Base-by-base conservation (phyloP, 140 eudicot genomes). In the Cichorium intybus region DNA sequence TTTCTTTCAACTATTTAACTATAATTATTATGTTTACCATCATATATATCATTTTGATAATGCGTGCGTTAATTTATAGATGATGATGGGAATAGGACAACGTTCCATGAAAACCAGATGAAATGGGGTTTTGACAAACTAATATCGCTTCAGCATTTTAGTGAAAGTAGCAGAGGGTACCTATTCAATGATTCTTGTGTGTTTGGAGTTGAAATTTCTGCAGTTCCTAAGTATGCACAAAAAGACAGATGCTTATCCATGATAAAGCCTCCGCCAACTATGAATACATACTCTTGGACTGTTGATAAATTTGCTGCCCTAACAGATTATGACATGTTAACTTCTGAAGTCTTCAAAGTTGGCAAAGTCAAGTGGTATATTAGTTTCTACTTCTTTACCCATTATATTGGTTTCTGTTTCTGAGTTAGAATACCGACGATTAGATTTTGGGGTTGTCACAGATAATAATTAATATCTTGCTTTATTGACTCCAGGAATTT, bases 201-300 rank as follows among this genome's bases (percentile, higher is more conserved):
- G 4, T 52, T 84, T 74, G 86, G 86, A 20, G 84, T 64, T 4
- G 90, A 84, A 75, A 63, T 77, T 65, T 33, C 77, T 39, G 51
- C 48, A 1, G 56, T 46, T 59, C 43, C 70, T 5, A 20, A 39
- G 48, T 66, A 31, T 68, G 15, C 53, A 8, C 4, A 41, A 59
- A 15, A 47, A 26, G 65, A 79, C 24, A 26, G 27, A 21, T 54
- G 72, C 20, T 41, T 72, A 6, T 11, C 27, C 4, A 45, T 77
- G 56, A 33, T 69, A 16, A 61, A 66, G 26, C 79, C 59, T 14
- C 77, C 74, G 11, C 10, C 33, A 17, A 3, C 52, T 22, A 23
- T 14, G 39, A 65, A 69, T 23, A 55, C 26, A 7, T 14, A 49
- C 74, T 62, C 80, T 11, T 79, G 80, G 75, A 74, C 23, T 1